Conservation (phyloP, 768 basidiomycete species). For the Amanita fuliginea region DNA sequence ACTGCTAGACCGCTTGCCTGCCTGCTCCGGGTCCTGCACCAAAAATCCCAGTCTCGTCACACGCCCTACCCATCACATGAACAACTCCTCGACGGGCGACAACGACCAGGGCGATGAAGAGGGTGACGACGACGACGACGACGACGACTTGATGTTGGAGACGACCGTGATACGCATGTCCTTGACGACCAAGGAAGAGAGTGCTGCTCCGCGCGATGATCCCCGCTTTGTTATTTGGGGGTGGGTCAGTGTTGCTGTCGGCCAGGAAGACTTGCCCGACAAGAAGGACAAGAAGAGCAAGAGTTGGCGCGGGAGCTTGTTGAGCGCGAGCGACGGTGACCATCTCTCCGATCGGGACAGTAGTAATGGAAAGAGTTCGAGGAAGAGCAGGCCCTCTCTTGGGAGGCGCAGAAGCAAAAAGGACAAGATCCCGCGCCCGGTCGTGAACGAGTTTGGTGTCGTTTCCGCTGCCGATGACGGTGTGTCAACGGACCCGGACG, state of each 20-base stretch:
- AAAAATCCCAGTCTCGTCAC: neutral
- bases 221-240: constrained; percentile 93
- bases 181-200: constrained; percentile 45
- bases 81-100: neutral
- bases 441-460: constrained; percentile 6
- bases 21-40: constrained; percentile 21
- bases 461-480: neutral
- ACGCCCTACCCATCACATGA: neutral
- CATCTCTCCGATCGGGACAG: constrained; percentile 23
- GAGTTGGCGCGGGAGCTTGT: constrained; percentile 2
- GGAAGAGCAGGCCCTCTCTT: constrained; percentile 16
- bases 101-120: neutral
- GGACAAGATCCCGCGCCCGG: constrained; percentile 9
- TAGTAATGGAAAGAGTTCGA: constrained; percentile 21
- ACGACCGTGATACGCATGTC: constrained; percentile 69
- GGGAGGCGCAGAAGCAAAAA: constrained; percentile 20
- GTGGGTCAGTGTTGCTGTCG: constrained; percentile 20
- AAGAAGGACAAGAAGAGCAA: neutral
- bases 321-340: constrained; percentile 9
- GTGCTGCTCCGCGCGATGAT: constrained; percentile 71
- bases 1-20: constrained; percentile 52
- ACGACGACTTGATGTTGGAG: constrained; percentile 19
- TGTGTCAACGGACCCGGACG: neutral
- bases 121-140: neutral
- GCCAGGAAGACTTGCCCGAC: neutral